A percentile compares a stretch with the other conserved stretches of the same genome.
Conservation (phyloP, 495 filamentous ascomycete species). For the Pyronema omphalodes region DNA sequence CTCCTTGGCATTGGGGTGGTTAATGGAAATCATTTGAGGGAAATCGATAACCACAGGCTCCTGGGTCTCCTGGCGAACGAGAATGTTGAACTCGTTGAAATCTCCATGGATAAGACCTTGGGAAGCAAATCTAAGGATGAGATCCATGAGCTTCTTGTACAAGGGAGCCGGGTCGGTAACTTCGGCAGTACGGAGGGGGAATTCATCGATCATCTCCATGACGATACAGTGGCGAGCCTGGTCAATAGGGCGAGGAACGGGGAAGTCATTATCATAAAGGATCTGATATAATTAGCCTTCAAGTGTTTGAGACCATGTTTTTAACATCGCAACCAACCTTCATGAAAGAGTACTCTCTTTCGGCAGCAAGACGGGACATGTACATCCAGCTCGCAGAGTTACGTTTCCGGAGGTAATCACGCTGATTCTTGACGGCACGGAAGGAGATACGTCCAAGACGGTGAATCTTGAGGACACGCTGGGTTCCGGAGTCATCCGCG, state of each 20-base stretch:
- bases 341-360: constrained; percentile 91
- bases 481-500: constrained; percentile 40
- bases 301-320: background rate
- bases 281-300: constrained; percentile 5
- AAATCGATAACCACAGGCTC: constrained; percentile 84
- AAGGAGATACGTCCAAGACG: constrained; percentile 84
- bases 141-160: constrained; percentile 73
- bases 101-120: constrained; percentile 92
- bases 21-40: constrained; percentile 93
- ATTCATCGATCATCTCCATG: constrained; percentile 79
- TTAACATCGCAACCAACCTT: constrained; percentile 29
- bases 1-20: constrained; percentile 78
- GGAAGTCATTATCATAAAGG: constrained; percentile 61
- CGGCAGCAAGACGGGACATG: constrained; percentile 75
- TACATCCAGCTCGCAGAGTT: constrained; percentile 84
- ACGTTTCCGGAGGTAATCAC: constrained; percentile 81
- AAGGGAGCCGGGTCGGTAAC: constrained; percentile 61
- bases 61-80: constrained; percentile 55
- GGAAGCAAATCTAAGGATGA: constrained; percentile 68
- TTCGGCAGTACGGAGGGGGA: constrained; percentile 63
- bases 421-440: constrained; percentile 82
- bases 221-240: constrained; percentile 88
- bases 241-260: constrained; percentile 68
- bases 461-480: constrained; percentile 21
- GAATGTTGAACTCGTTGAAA: constrained; percentile 98